Conservation (phyloP, 1,139 yeast genomes). For the Pichia sp. region DNA sequence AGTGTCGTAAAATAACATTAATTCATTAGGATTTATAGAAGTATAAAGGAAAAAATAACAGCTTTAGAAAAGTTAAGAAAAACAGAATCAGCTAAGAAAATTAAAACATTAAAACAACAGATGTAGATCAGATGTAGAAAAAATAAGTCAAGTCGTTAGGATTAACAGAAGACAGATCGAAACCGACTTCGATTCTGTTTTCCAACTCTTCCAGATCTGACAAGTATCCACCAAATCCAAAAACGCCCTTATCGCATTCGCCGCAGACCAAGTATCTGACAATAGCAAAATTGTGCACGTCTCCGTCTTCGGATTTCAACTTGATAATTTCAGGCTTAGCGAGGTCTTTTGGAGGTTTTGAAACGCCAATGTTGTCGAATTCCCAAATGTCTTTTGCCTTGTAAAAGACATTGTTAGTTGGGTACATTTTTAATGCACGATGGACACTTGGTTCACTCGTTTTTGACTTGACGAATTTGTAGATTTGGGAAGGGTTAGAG, state of each 20-base stretch:
- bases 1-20: no score
- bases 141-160: slow-evolving; percentile 24
- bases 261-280: slow-evolving; percentile 61
- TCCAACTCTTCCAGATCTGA: slow-evolving; percentile 30
- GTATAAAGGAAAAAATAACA: no score
- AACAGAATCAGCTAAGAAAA: no score
- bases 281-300: slow-evolving; percentile 33
- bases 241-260: slow-evolving; percentile 73
- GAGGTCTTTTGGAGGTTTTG: slow-evolving; percentile 38
- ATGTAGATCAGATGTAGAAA: slow-evolving; percentile 12
- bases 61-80: no score
- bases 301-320: slow-evolving; percentile 16
- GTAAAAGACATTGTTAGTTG: slow-evolving; percentile 15
- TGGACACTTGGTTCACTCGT: slow-evolving; percentile 3
- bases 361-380: slow-evolving; percentile 75
- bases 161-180: slow-evolving; percentile 9
- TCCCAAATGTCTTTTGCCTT: slow-evolving; percentile 63
- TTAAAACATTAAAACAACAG: no score
- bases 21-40: no score
- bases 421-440: not conserved
- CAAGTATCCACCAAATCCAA: slow-evolving; percentile 59
- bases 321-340: slow-evolving; percentile 23
- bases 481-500: slow-evolving; percentile 11
- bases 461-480: slow-evolving; percentile 11
- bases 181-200: slow-evolving; percentile 21